Base-by-base conservation (phyloP, 768 basidiomycete species). In the Boletales sp. region DNA sequence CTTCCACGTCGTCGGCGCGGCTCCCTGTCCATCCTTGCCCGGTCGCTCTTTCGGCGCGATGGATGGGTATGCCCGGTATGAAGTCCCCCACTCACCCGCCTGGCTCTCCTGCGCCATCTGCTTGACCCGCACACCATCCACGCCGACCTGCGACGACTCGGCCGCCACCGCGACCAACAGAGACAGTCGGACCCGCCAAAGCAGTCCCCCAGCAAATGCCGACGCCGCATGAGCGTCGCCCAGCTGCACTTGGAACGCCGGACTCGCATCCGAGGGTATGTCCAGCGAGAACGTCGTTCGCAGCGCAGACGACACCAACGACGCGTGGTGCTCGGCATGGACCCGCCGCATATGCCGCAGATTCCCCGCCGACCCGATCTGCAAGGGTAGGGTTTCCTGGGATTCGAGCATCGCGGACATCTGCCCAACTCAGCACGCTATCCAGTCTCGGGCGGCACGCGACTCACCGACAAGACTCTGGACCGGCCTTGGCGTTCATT, bases 221-320 rank as follows among this genome's bases (percentile, higher is more conserved):
- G 56, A 44, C 12, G 41, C 4, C 2, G 58, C 58, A 17, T 63
- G 60, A 31, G n/a, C n/a, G n/a, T n/a, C n/a, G n/a, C 80, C 78
- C 6, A 86, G 74, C 43, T 75, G 71, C 2, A 94, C 73, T 45
- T 83, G 76, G 69, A 97, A 97, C 0, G 85, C 86, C 0, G 95
- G 93, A 45, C 90, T 87, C 0, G 87, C 91, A 50, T 97, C 95
- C 2, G 87, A 82, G 0, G 94, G 95, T 50, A 99, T 94, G 62
- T 94, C 93, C 3, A 99, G 80, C 13, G 86, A 74, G 70, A 98
- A 97, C 0, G 87, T 84, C 29, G 90, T 84, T 24, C 94, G 84
- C 0, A 84, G 73, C 0, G 84, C 84, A 40, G 86, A 80, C 3
- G 81, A 67, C 6, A 86, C 80, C 61, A 92, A 85, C 11, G 86